Evolutionary conservation across 306 rosid genomes (phyloP).

Genomic region (Gastrolobium villosum): DNA sequence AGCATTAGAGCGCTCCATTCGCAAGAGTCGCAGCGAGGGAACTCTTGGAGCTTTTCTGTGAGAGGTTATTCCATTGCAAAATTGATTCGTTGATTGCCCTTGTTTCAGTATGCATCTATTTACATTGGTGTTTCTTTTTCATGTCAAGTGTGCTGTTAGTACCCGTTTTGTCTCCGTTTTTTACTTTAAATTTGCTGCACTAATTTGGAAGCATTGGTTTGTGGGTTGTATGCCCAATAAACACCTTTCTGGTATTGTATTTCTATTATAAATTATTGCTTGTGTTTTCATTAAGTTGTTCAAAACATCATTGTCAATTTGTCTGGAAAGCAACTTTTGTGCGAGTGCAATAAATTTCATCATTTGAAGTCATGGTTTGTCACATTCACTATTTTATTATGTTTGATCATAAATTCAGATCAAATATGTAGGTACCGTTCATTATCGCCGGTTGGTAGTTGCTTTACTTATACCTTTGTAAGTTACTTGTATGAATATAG

Average conservation of each 20-base stretch:
- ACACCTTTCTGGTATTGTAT: constrained; percentile 24
- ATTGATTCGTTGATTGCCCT: not conserved
- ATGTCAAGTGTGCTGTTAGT: not conserved
- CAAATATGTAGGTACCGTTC: not conserved
- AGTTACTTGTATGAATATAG: constrained; percentile 1
- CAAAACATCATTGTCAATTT: constrained; percentile 35
- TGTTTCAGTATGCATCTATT: constrained; percentile 43
- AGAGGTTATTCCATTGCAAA: constrained; percentile 46
- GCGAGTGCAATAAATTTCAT: not conserved
- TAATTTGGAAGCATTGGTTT: constrained; percentile 36
- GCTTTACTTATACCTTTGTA: not conserved
- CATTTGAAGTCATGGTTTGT: not conserved
- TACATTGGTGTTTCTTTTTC: constrained; percentile 22
- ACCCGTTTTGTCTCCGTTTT: not conserved
- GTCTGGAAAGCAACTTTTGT: constrained; percentile 21
- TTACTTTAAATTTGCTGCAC: not conserved
- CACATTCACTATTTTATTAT: not conserved
- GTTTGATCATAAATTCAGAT: not conserved
- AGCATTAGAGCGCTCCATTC: constrained; percentile 56
- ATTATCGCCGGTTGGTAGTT: not conserved
- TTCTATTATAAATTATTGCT: constrained; percentile 11
- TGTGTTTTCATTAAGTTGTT: constrained; percentile 20
- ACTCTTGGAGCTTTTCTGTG: constrained; percentile 65
- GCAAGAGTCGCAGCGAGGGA: constrained; percentile 86
- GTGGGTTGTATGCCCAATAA: constrained; percentile 43